phyloP scores from a whole-genome alignment of 1,284 basidiomycete genomes.

The Polyporus tsugae region DNA sequence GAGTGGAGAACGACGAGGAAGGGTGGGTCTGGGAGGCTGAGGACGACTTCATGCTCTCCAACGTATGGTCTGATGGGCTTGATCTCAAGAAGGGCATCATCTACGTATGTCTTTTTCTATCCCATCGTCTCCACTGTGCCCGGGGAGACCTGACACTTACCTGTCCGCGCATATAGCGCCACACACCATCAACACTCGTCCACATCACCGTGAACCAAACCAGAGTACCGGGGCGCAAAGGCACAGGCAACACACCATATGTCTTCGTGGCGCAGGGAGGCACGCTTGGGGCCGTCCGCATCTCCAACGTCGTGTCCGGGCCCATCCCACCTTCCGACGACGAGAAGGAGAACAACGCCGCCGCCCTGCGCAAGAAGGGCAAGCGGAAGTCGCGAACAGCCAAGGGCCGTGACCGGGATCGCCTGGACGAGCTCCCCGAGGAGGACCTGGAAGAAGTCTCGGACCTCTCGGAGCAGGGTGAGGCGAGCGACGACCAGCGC shows the following conservation, averaged over 20 bases:
- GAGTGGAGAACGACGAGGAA: constrained; percentile 44
- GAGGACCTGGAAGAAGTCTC: constrained; percentile 30
- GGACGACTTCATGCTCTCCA: constrained; percentile 64
- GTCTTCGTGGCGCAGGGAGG: constrained; percentile 62
- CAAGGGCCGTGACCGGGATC: not conserved
- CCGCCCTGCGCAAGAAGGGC: constrained; percentile 7
- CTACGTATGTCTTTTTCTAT: constrained; percentile 58
- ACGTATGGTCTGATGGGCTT: constrained; percentile 62
- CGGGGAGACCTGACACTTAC: not conserved
- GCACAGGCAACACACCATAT: constrained; percentile 64
- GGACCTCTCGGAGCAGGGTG: constrained; percentile 28
- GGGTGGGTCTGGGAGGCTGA: constrained; percentile 70
- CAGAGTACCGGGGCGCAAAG: constrained; percentile 57
- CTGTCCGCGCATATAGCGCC: constrained; percentile 49
- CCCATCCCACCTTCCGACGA: constrained; percentile 13
- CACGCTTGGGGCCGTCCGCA: constrained; percentile 34
- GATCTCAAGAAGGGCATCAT: constrained; percentile 59
- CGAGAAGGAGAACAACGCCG: constrained; percentile 17
- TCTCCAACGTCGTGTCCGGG: constrained; percentile 34
- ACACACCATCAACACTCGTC: constrained; percentile 57
- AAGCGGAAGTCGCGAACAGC: constrained; percentile 5
- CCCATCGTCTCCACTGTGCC: not conserved
- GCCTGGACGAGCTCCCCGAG: not conserved
- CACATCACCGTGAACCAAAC: constrained; percentile 68
- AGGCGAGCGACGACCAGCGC: constrained; percentile 29